Conservation (phyloP, 1,284 basidiomycete species). For the Sanghuangporus sanghuang region DNA sequence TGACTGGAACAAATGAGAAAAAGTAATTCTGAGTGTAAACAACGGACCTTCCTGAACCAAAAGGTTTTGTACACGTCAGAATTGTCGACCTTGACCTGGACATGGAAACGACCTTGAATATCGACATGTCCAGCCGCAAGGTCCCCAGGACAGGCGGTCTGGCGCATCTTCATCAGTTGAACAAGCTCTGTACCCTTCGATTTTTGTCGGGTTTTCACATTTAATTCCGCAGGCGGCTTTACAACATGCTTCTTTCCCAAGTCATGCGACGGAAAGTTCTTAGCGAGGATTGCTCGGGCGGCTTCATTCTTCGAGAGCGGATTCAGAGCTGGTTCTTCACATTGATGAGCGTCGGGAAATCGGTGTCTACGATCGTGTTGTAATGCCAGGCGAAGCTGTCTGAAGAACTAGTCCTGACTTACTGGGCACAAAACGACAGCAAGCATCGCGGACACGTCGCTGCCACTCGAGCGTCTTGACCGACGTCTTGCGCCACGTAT, state of each 20-base stretch:
- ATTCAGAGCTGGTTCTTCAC: slow-evolving; percentile 28
- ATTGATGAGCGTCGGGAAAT: slow-evolving; percentile 38
- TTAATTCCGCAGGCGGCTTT: slow-evolving; percentile 19
- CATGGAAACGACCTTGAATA: slow-evolving; percentile 50
- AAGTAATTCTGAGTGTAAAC: background rate
- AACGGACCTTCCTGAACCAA: slow-evolving; percentile 64
- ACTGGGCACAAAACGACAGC: slow-evolving; percentile 60
- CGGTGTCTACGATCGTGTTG: background rate
- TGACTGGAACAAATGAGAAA: background rate
- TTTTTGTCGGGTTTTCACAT: slow-evolving; percentile 34
- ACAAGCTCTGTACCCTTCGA: slow-evolving; percentile 54
- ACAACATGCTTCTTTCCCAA: slow-evolving; percentile 8
- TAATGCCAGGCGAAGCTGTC: no score
- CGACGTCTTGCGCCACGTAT: slow-evolving; percentile 27
- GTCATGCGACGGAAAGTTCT: slow-evolving; percentile 41
- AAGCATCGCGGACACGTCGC: slow-evolving; percentile 49
- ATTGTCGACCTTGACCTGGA: slow-evolving; percentile 37
- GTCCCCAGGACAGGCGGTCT: slow-evolving; percentile 58
- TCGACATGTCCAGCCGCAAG: slow-evolving; percentile 46
- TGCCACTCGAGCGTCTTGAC: slow-evolving; percentile 26
- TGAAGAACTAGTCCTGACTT: slow-evolving; percentile 20
- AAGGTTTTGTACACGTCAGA: slow-evolving; percentile 37
- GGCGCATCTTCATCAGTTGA: slow-evolving; percentile 68
- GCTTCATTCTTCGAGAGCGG: slow-evolving; percentile 36
- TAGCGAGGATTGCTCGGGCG: slow-evolving; percentile 49